Conservation (phyloP, 768 basidiomycete genomes). For the Suillus ampliporus region DNA sequence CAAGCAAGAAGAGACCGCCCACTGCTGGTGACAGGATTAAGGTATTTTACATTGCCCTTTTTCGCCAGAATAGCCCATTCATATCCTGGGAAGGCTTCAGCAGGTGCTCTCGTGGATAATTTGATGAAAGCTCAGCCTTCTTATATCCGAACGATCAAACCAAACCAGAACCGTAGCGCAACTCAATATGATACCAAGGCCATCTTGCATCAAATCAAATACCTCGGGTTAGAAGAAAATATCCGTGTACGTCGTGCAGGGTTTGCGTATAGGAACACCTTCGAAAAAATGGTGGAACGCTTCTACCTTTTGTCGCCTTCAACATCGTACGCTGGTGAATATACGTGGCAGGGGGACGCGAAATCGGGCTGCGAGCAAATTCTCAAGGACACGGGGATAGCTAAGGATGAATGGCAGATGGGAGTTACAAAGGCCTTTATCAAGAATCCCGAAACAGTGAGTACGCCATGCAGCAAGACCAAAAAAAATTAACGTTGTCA, state of each 20-base stretch:
- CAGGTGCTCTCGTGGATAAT: constrained; percentile 94
- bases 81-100: constrained; percentile 66
- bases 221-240: constrained; percentile 97
- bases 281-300: constrained; percentile 98
- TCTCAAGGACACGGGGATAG: constrained; percentile 92
- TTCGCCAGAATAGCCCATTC: not conserved
- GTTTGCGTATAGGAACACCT: constrained; percentile 97
- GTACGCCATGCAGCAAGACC: constrained; percentile 24
- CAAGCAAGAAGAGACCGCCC: constrained; percentile 96
- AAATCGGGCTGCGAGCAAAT: constrained; percentile 93
- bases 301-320: constrained; percentile 95
- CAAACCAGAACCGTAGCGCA: constrained; percentile 93
- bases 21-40: constrained; percentile 99
- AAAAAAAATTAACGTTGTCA: not conserved
- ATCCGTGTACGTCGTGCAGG: constrained; percentile 97
- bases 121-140: constrained; percentile 97
- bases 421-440: constrained; percentile 98
- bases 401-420: constrained; percentile 99
- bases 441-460: constrained; percentile 97
- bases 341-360: constrained; percentile 92
- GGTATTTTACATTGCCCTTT: constrained; percentile 44
- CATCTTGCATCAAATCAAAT: constrained; percentile 98
- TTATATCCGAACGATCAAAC: constrained; percentile 99
- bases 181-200: constrained; percentile 95
- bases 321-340: constrained; percentile 98